Evolutionary conservation across 176 grass and related monocot genomes (phyloP).

Genomic region (Luzula sylvatica): DNA sequence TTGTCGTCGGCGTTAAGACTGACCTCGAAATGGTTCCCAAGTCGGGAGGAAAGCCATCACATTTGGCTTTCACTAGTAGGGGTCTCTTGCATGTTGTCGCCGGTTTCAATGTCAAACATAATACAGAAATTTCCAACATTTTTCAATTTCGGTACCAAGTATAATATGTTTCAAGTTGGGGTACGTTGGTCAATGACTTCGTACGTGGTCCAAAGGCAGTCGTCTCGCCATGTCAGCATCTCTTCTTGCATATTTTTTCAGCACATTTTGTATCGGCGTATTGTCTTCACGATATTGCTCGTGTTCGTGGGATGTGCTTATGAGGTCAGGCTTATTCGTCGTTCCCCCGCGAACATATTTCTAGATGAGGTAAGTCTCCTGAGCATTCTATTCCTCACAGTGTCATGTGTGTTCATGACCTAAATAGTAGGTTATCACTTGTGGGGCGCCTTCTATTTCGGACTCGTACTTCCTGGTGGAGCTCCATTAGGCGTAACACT

Average conservation of each 20-base stretch:
- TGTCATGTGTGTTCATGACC: constrained; percentile 22
- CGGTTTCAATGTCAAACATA: no score
- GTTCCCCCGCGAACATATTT: constrained; percentile 39
- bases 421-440: constrained; percentile 39
- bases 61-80: constrained; percentile 37
- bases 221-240: constrained; percentile 63
- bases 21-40: constrained; percentile 63
- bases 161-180: constrained; percentile 12
- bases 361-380: constrained; percentile 39
- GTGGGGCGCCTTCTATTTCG: constrained; percentile 45
- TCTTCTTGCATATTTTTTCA: constrained; percentile 47
- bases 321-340: constrained; percentile 28
- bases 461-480: constrained; percentile 54
- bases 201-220: constrained; percentile 59
- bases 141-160: not conserved
- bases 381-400: constrained; percentile 26
- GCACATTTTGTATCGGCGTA: constrained; percentile 14
- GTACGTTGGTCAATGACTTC: constrained; percentile 51
- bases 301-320: constrained; percentile 26
- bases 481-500: constrained; percentile 49
- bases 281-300: constrained; percentile 30
- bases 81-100: constrained; percentile 15
- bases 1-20: constrained; percentile 66
- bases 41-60: constrained; percentile 65
- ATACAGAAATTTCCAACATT: constrained; percentile 13